phyloP scores from a whole-genome alignment of 108 stramenopile species.

The Chaetoceros muelleri region DNA sequence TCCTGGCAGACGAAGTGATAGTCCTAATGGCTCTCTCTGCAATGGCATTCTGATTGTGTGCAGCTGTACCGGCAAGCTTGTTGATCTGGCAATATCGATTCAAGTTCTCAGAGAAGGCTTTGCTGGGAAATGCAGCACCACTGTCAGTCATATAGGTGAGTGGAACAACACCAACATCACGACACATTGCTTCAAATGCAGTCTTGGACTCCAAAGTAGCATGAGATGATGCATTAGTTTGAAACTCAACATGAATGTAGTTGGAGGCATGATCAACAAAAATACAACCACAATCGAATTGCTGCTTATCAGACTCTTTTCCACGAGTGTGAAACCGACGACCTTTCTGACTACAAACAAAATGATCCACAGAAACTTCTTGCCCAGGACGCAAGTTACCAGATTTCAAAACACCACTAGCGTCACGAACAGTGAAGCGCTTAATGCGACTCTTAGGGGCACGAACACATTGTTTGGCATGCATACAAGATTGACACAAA shows the following conservation, averaged over 20 bases:
- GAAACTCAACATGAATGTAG: slow-evolving; percentile 16
- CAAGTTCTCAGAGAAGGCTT: neutral
- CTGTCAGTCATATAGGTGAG: neutral
- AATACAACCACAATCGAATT: slow-evolving; percentile 14
- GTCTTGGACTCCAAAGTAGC: slow-evolving; percentile 1
- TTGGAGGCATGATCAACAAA: slow-evolving; percentile 20
- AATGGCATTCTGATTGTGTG: slow-evolving; percentile 13
- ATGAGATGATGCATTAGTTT: slow-evolving; percentile 2
- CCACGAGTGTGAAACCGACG: slow-evolving; percentile 14
- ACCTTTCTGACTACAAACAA: slow-evolving; percentile 11
- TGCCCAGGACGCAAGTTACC: slow-evolving; percentile 20
- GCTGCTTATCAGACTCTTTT: slow-evolving; percentile 7
- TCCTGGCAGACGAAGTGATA: slow-evolving; percentile 7
- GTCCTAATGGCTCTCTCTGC: slow-evolving; percentile 19
- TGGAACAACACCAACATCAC: neutral
- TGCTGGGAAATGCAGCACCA: neutral
- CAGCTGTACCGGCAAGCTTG: neutral
- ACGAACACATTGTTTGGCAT: too few relatives aligned
- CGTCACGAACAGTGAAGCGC: neutral
- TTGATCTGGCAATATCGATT: neutral
- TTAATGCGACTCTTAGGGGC: too few relatives aligned
- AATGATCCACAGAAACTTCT: slow-evolving; percentile 27
- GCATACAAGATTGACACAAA: too few relatives aligned
- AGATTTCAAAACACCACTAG: slow-evolving; percentile 4
- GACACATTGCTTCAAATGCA: neutral